Percentiles rank a stretch among this genome's conserved stretches.
Conservation (phyloP, 495 filamentous ascomycete genomes). For the Apiosordaria backusii region DNA sequence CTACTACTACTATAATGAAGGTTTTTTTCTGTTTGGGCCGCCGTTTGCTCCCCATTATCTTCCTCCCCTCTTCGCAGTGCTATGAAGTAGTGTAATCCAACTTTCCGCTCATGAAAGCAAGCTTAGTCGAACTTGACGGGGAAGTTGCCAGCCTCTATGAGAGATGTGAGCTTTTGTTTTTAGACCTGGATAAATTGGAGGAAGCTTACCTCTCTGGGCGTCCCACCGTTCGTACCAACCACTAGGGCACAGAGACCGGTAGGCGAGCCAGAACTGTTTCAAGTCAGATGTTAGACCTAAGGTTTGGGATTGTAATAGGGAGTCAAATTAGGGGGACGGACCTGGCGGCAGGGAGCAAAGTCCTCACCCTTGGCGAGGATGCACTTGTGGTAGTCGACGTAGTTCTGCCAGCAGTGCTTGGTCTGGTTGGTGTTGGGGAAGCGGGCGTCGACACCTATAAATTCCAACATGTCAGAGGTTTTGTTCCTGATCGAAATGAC, state of each 20-base stretch:
- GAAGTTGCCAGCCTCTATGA: conserved; percentile 85
- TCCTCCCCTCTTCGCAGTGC: conserved; percentile 2
- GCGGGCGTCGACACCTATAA: conserved; percentile 91
- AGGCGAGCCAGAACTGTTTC: conserved; percentile 85
- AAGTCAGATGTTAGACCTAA: not conserved
- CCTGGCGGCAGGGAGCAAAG: conserved; percentile 95
- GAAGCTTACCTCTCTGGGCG: conserved; percentile 81
- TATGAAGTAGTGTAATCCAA: not conserved
- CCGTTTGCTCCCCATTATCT: not conserved
- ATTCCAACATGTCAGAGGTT: conserved; percentile 9
- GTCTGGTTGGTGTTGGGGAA: conserved; percentile 98
- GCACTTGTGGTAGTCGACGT: conserved; percentile 99
- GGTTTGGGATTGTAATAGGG: not conserved
- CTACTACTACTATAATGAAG: no score
- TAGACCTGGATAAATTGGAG: not conserved
- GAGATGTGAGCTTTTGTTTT: conserved; percentile 21
- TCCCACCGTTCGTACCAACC: conserved; percentile 96
- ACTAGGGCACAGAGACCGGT: conserved; percentile 94
- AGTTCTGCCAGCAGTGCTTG: conserved; percentile 96
- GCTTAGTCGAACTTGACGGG: conserved; percentile 62
- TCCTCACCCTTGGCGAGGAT: conserved; percentile 98
- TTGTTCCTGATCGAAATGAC: not conserved
- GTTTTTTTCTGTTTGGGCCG: not conserved
- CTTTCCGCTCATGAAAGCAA: not conserved
- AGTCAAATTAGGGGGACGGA: conserved; percentile 39